Base-by-base conservation (phyloP, 1,139 yeast genomes). In the Taphrina communis region DNA sequence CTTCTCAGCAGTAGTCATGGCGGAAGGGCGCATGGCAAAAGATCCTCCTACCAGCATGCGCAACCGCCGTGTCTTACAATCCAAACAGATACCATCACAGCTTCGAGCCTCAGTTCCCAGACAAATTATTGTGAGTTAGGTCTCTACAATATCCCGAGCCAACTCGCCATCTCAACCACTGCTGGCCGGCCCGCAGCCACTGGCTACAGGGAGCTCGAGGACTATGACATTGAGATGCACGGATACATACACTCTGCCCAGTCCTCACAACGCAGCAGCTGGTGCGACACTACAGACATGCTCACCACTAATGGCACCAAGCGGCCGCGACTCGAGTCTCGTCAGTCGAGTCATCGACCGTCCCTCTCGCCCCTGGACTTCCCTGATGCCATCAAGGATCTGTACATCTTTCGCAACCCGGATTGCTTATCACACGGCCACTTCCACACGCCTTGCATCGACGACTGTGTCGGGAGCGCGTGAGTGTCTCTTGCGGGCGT, bases 401-500 rank as follows among this genome's bases (percentile, higher is more conserved):
- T 53, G 21, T 53, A 53, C 42, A 35, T 53, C 39, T 53, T 53
- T 35, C 58, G 58, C 42, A 50, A 50, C n/a, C 48, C 48, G 48
- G 48, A 44, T 14, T 14, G 48, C 48, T 4, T 44, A 19, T 44
- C 48, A n/a, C 12, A 8, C 19, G 48, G 48, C 48, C 12, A 44
- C 14, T 39, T 39, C 7, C 42, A 39, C 3, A 9, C 11, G 14
- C 14, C 42, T 14, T 39, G 42, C 42, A 9, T 2, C 14, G 5
- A 39, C 14, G 42, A 6, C 2, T 39, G 42, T 1, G 42, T 9
- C 42, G 42, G 7, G 3, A 4, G 31, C 31, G 31, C 31, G 4
- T 25, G 31, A 25, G 17, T 17, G 17, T 17, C 17, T 17, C 17
- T 17, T 17, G 17, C 17, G 17, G 17, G 17, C 17, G 17, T 17